Evolutionary conservation across 163 green algal genomes (phyloP).

Genomic region (Scenedesmus sp.): DNA sequence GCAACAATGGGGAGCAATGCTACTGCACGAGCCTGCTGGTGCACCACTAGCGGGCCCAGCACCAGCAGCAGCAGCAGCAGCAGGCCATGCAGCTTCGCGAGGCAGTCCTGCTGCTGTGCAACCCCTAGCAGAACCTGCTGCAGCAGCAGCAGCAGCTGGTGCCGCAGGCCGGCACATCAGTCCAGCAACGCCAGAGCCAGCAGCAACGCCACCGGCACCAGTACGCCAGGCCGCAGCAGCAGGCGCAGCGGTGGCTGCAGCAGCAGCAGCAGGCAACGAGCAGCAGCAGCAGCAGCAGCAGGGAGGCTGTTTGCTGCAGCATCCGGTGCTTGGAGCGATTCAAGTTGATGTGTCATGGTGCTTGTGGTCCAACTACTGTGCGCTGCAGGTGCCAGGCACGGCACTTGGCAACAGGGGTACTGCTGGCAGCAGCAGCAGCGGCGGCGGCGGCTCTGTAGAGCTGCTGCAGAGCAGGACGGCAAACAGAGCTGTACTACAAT

Average conservation of each 20-base stretch:
- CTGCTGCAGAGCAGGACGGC: neutral
- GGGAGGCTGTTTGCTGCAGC: neutral
- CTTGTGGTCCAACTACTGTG: constrained; percentile 8
- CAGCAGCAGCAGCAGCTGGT: neutral
- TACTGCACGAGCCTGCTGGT: neutral
- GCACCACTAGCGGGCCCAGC: neutral
- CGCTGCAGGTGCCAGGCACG: neutral
- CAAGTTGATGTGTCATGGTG: neutral
- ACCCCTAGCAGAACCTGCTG: neutral
- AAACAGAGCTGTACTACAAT: neutral
- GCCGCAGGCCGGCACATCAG: neutral
- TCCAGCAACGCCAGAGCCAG: neutral
- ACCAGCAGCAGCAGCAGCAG: neutral
- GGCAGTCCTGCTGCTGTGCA: neutral
- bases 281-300: constrained; percentile 4
- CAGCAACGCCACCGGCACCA: neutral
- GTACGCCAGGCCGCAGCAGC: neutral
- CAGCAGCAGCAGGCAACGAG: neutral
- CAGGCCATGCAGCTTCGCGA: neutral
- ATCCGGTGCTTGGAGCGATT: neutral
- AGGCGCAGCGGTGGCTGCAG: neutral
- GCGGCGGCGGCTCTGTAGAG: neutral
- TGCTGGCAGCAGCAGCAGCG: neutral
- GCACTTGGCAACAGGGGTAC: neutral
- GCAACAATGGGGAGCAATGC: neutral